Evolutionary conservation across 441 rosid genomes (phyloP).

Genomic region (Arabidopsis lyrata): DNA sequence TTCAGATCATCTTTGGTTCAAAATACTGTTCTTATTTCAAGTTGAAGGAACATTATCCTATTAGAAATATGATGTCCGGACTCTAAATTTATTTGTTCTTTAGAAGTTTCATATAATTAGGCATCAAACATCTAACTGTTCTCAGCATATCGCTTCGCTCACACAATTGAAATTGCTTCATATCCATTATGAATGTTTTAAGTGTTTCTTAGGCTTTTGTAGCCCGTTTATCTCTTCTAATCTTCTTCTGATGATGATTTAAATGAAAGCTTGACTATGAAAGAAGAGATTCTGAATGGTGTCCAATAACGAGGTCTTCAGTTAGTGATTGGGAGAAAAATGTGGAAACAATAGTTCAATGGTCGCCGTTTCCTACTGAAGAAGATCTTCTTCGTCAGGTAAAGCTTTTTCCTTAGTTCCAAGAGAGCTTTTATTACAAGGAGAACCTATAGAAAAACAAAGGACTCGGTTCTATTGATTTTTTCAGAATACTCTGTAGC

Average conservation of each 20-base stretch:
- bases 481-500: background rate
- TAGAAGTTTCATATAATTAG: constrained; percentile 6
- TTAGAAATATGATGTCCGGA: background rate
- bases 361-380: constrained; percentile 87
- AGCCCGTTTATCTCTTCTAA: constrained; percentile 33
- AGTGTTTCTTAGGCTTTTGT: background rate
- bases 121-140: constrained; percentile 5
- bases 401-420: constrained; percentile 22
- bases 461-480: background rate
- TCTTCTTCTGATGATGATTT: constrained; percentile 36
- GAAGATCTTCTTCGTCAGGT: constrained; percentile 88
- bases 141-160: constrained; percentile 5
- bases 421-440: background rate
- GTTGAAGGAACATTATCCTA: constrained; percentile 16
- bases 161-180: background rate
- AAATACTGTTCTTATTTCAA: background rate
- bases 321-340: constrained; percentile 72
- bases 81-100: constrained; percentile 3
- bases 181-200: background rate
- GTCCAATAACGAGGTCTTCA: constrained; percentile 60
- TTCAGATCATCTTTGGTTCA: background rate
- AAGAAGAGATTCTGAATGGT: constrained; percentile 65
- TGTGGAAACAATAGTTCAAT: constrained; percentile 68
- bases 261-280: constrained; percentile 80
- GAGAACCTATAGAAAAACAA: background rate